Percentiles rank a stretch among this genome's conserved stretches.
These are phyloP conservation scores for Alternaria triticina DNA, from an alignment of 2,329 filamentous ascomycete species.

Conservation along the genomic window DNA sequence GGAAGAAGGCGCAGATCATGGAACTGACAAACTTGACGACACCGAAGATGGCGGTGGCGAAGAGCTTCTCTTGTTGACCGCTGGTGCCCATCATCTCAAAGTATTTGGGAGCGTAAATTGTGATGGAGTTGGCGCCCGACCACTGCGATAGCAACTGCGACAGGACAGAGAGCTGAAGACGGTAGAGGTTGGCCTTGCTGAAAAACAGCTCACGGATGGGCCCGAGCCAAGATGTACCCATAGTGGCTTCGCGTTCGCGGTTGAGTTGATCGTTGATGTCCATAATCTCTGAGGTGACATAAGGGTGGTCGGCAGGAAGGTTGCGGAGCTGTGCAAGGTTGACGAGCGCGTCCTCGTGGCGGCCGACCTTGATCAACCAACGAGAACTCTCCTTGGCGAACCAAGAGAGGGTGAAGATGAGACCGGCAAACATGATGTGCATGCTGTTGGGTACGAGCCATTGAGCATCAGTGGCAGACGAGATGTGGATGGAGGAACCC, in stretches of 20 bases:
- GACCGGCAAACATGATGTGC: constrained; percentile 76
- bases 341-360: constrained; percentile 63
- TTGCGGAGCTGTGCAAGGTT: constrained; percentile 66
- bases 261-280: constrained; percentile 71
- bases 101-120: constrained; percentile 70
- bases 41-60: constrained; percentile 78
- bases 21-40: constrained; percentile 74
- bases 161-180: constrained; percentile 71
- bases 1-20: constrained; percentile 74
- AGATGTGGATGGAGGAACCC: constrained; percentile 60
- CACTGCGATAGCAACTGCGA: constrained; percentile 77
- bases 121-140: constrained; percentile 65
- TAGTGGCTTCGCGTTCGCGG: constrained; percentile 74
- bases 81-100: constrained; percentile 75
- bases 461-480: constrained; percentile 49
- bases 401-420: constrained; percentile 74
- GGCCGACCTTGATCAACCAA: constrained; percentile 70
- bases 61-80: constrained; percentile 71
- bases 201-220: constrained; percentile 72
- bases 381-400: constrained; percentile 74
- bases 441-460: constrained; percentile 74
- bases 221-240: constrained; percentile 68
- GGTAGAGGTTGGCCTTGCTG: constrained; percentile 73
- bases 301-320: constrained; percentile 65
- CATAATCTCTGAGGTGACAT: constrained; percentile 66